Evolutionary conservation across 2,329 filamentous ascomycete species (phyloP).

Genomic region (Pezicula neosporulosa): DNA sequence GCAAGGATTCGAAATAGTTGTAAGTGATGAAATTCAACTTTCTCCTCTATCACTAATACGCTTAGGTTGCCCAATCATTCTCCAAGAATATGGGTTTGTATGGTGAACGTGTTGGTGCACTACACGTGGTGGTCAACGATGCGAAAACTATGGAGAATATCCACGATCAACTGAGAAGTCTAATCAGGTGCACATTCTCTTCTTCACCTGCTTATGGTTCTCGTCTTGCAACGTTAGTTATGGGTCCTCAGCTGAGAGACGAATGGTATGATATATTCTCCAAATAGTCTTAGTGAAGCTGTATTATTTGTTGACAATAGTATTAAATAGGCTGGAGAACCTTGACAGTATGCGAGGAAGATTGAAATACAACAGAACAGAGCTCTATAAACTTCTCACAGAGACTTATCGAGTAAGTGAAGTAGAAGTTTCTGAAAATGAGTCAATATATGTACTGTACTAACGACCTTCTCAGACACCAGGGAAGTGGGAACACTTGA

Average conservation of each 20-base stretch:
- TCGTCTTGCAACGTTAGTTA: conserved; percentile 21
- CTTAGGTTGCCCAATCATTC: conserved; percentile 27
- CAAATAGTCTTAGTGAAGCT: neutral
- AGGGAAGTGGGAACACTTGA: conserved; percentile 17
- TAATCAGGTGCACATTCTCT: conserved; percentile 27
- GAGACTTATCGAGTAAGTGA: neutral
- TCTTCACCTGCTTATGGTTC: conserved; percentile 26
- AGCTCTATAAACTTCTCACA: neutral
- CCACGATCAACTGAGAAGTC: conserved; percentile 23
- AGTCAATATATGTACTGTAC: neutral
- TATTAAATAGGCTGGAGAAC: neutral
- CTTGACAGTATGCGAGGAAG: neutral
- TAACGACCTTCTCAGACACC: conserved; percentile 11
- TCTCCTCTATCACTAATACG: neutral
- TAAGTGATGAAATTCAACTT: conserved; percentile 12
- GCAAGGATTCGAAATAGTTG: conserved; percentile 27
- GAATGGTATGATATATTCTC: neutral
- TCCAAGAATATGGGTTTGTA: conserved; percentile 37
- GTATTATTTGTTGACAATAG: neutral
- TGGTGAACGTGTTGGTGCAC: conserved; percentile 31
- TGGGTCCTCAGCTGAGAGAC: neutral
- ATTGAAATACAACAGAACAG: neutral
- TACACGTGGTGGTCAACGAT: conserved; percentile 22
- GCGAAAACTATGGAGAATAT: conserved; percentile 17
- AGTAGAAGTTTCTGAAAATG: neutral